Evolutionary conservation across 106 monocot genomes (phyloP).

Genomic region (Gastrodia elata): DNA sequence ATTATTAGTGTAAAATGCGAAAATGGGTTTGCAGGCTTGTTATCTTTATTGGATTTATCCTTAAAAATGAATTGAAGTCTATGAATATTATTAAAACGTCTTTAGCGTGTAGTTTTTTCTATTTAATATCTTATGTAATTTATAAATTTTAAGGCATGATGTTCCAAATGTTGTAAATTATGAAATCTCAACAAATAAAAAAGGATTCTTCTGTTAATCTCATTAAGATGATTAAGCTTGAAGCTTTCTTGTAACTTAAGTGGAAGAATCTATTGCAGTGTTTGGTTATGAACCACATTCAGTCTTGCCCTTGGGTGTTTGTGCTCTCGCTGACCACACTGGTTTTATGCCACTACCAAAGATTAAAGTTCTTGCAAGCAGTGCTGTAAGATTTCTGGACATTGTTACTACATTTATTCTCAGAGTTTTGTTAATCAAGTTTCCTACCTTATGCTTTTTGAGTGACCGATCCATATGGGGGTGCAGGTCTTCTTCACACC

Average conservation of each 20-base stretch:
- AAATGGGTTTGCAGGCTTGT: no score
- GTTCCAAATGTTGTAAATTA: no score
- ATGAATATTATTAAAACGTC: no score
- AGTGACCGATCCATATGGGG: not conserved
- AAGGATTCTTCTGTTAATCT: not conserved
- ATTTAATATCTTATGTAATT: no score
- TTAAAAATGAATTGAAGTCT: no score
- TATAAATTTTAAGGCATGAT: no score
- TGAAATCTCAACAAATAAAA: not conserved
- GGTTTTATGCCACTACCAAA: conserved; percentile 86
- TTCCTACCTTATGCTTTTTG: not conserved
- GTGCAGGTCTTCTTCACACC: conserved; percentile 79
- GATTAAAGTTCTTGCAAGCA: conserved; percentile 88
- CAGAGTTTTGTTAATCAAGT: not conserved
- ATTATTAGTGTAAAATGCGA: no score
- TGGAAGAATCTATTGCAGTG: conserved; percentile 29
- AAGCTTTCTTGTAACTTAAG: not conserved
- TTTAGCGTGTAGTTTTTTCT: no score
- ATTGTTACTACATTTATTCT: not conserved
- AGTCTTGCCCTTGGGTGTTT: conserved; percentile 65
- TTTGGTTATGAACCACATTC: conserved; percentile 98
- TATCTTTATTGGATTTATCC: no score
- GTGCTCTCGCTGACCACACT: conserved; percentile 38
- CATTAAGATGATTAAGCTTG: not conserved
- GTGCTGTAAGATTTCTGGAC: conserved; percentile 55